Conservation (phyloP, 257 asterid genomes). For the Nicotiana attenuata region DNA sequence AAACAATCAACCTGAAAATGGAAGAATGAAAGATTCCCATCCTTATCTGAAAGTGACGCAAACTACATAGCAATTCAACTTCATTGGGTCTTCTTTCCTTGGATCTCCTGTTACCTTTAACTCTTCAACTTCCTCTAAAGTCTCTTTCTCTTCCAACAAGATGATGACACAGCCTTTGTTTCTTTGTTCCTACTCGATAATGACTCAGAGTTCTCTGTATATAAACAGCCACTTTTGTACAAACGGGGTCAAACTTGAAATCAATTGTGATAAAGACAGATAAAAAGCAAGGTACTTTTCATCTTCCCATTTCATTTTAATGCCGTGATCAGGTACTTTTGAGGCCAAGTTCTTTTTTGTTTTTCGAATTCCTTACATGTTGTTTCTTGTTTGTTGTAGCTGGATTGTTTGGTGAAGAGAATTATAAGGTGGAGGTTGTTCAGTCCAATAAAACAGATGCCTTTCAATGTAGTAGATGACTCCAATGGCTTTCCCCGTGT, state of each 20-base stretch:
- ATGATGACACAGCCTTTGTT: neutral
- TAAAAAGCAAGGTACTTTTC: neutral
- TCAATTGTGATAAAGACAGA: neutral
- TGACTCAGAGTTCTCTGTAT: neutral
- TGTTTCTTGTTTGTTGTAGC: neutral
- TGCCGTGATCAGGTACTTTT: neutral
- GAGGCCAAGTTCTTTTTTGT: neutral
- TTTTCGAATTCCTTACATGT: neutral
- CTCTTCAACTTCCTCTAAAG: neutral
- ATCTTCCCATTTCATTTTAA: neutral
- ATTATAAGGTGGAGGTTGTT: conserved; percentile 33
- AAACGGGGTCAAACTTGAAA: neutral
- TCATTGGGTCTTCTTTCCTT: neutral
- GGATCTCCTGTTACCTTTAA: neutral
- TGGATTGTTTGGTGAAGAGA: neutral
- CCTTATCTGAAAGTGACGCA: conserved; percentile 10
- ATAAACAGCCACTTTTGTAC: neutral
- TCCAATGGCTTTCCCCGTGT: conserved; percentile 30
- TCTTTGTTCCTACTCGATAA: neutral
- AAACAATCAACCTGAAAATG: neutral
- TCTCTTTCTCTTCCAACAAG: neutral
- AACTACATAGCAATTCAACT: neutral
- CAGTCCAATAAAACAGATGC: conserved; percentile 33
- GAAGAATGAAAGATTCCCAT: conserved; percentile 1
- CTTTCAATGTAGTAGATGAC: conserved; percentile 24